Conservation (phyloP, 306 rosid species). For the Vigna nakashimae region DNA sequence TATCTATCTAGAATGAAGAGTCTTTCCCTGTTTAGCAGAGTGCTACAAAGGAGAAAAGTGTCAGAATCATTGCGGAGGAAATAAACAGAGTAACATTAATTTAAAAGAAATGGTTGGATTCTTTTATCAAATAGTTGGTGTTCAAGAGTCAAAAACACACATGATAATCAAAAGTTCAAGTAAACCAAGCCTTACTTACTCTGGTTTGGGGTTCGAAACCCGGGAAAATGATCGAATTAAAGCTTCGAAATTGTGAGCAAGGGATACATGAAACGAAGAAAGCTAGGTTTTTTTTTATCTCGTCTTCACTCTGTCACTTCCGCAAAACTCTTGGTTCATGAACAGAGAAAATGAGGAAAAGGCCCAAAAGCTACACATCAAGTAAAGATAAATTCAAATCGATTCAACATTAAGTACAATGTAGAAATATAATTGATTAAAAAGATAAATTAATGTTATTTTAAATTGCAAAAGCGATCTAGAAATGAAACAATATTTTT, state of each 20-base stretch:
- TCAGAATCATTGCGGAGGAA: constrained; percentile 7
- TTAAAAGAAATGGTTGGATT: constrained; percentile 14
- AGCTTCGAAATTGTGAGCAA: neutral
- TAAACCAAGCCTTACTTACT: neutral
- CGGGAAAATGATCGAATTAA: constrained; percentile 5
- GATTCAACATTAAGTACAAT: too few relatives aligned
- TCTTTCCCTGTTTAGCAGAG: neutral
- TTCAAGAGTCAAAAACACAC: constrained; percentile 1
- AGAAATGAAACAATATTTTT: too few relatives aligned
- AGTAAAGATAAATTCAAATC: too few relatives aligned
- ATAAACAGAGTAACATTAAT: neutral
- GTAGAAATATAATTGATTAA: too few relatives aligned
- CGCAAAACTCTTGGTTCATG: neutral
- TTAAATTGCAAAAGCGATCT: too few relatives aligned
- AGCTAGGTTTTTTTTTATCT: neutral
- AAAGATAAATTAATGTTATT: too few relatives aligned
- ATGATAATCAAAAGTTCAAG: neutral
- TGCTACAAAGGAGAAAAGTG: neutral
- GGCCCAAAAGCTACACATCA: neutral
- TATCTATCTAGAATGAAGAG: constrained; percentile 2
- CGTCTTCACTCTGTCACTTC: constrained; percentile 13
- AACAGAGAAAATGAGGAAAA: neutral
- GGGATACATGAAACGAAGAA: neutral
- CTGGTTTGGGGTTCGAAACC: neutral
- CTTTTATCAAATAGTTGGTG: constrained; percentile 48